phyloP scores from a whole-genome alignment of 116 monocot genomes.

The Iris pallida region DNA sequence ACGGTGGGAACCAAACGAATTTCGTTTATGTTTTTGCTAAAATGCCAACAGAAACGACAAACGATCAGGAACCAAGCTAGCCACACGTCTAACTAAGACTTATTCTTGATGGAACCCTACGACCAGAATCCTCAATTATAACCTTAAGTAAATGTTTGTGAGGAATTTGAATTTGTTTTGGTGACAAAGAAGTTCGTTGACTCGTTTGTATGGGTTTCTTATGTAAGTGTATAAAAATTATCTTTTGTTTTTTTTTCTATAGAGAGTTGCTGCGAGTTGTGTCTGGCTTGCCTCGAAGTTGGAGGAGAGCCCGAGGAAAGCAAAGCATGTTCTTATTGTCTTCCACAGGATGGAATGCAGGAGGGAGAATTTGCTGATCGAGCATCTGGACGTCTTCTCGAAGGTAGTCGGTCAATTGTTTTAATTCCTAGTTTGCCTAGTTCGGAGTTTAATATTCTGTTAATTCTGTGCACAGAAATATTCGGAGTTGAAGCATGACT shows the following conservation, averaged over 20 bases:
- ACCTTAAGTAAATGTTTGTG: too few relatives aligned
- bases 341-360: constrained; percentile 91
- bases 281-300: constrained; percentile 91
- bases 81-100: too few relatives aligned
- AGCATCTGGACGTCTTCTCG: constrained; percentile 63
- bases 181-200: background rate
- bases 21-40: too few relatives aligned
- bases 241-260: constrained; percentile 7
- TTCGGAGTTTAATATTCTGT: background rate
- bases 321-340: constrained; percentile 65
- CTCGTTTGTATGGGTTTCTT: too few relatives aligned
- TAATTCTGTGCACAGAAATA: constrained; percentile 50
- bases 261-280: constrained; percentile 93
- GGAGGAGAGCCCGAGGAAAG: constrained; percentile 80
- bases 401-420: constrained; percentile 40
- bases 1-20: too few relatives aligned
- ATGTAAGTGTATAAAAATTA: too few relatives aligned
- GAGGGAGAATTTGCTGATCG: constrained; percentile 66
- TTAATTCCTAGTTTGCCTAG: background rate
- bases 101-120: too few relatives aligned
- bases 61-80: too few relatives aligned
- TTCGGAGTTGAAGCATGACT: constrained; percentile 68
- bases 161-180: too few relatives aligned
- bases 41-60: too few relatives aligned
- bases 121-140: too few relatives aligned